These are phyloP conservation scores for Rossbeevera mucosa DNA, from an alignment of 768 basidiomycete species.

Conservation along the genomic window DNA sequence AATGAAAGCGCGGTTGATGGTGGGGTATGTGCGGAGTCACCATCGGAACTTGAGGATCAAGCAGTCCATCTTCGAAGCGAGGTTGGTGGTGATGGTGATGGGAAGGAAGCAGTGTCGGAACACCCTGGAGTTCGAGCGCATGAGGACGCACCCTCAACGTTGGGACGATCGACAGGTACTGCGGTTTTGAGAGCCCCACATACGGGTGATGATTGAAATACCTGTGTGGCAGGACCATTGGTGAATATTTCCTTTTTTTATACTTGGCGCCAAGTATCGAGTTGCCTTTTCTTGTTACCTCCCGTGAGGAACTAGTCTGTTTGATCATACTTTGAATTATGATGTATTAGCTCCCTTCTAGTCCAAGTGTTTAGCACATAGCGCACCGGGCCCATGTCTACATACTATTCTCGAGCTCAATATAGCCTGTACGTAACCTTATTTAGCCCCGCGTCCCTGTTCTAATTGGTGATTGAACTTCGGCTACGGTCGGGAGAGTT, in stretches of 20 bases:
- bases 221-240: background rate
- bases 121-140: constrained; percentile 2
- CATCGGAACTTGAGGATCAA: constrained; percentile 5
- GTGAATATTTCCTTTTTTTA: background rate
- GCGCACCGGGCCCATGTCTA: constrained; percentile 6
- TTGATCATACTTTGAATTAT: constrained; percentile 5
- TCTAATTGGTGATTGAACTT: background rate
- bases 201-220: constrained; percentile 2
- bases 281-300: constrained; percentile 9
- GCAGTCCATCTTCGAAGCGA: constrained; percentile 1
- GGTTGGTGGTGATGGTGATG: constrained; percentile 3
- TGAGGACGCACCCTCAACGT: constrained; percentile 21
- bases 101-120: constrained; percentile 4
- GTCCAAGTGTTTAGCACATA: constrained; percentile 3
- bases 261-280: background rate
- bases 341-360: constrained; percentile 1
- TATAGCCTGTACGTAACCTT: background rate
- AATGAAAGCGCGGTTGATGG: constrained; percentile 16
- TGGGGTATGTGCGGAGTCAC: constrained; percentile 9
- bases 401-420: background rate
- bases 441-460: background rate
- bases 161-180: constrained; percentile 26
- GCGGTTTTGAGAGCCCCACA: constrained; percentile 12
- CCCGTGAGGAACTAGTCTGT: constrained; percentile 3
- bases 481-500: too few relatives aligned